Evolutionary conservation across 257 asterid species (phyloP).

Genomic region (Sherardia arvensis): DNA sequence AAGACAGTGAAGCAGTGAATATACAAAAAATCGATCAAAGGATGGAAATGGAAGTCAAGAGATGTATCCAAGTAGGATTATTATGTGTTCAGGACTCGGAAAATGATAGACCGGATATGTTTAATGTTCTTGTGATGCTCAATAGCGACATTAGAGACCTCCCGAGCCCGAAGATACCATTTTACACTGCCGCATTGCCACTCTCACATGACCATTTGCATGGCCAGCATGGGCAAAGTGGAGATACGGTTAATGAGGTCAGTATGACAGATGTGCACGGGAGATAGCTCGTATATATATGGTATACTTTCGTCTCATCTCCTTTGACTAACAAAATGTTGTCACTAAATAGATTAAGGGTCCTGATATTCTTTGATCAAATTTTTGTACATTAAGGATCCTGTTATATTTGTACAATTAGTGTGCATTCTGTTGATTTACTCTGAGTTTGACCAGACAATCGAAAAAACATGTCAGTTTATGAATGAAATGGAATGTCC

Average conservation of each 20-base stretch:
- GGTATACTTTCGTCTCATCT: not conserved
- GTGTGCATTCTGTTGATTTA: not conserved
- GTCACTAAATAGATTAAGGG: not conserved
- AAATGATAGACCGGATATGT: constrained; percentile 42
- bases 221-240: constrained; percentile 26
- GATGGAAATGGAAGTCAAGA: not conserved
- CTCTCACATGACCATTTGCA: constrained; percentile 22
- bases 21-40: not conserved
- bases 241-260: constrained; percentile 25
- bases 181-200: constrained; percentile 18
- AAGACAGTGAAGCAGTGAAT: constrained; percentile 18
- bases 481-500: not conserved
- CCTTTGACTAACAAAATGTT: not conserved
- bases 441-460: not conserved
- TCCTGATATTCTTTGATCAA: not conserved
- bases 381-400: not conserved
- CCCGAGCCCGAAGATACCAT: constrained; percentile 35
- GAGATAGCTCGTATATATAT: constrained; percentile 5
- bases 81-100: constrained; percentile 44
- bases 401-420: not conserved
- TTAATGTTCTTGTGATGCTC: constrained; percentile 44
- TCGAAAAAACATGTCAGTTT: not conserved
- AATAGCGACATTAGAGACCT: constrained; percentile 38
- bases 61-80: not conserved
- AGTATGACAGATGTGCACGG: constrained; percentile 34